A percentile compares a stretch with the other conserved stretches of the same genome.
Evolutionary conservation across 2,329 filamentous ascomycete species (phyloP).

Genomic region (Clarireedia hainanense): DNA sequence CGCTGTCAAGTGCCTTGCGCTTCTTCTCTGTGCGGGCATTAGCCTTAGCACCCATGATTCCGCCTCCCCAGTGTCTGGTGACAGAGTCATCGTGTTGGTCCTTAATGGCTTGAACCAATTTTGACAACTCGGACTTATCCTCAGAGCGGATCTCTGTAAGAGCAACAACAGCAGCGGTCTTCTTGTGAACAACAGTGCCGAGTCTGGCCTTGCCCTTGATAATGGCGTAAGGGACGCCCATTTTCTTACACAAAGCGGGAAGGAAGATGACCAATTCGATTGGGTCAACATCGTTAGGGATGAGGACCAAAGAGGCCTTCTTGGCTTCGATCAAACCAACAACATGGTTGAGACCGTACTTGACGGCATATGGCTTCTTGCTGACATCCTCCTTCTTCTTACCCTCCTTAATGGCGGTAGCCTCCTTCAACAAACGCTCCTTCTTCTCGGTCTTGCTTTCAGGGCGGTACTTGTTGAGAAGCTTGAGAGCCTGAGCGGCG

Average conservation of each 20-base stretch:
- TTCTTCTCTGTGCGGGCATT: constrained; percentile 58
- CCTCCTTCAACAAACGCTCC: constrained; percentile 97
- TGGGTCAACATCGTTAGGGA: constrained; percentile 98
- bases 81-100: constrained; percentile 93
- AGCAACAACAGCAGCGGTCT: constrained; percentile 95
- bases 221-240: constrained; percentile 98
- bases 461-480: constrained; percentile 99
- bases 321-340: constrained; percentile 98
- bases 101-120: constrained; percentile 94
- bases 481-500: constrained; percentile 94
- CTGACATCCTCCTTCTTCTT: constrained; percentile 99
- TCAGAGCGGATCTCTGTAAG: constrained; percentile 94
- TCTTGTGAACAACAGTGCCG: constrained; percentile 99
- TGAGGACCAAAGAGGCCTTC: constrained; percentile 97
- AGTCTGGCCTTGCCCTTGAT: constrained; percentile 99
- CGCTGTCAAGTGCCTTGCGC: constrained; percentile 81
- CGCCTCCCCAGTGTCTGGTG: constrained; percentile 95
- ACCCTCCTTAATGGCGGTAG: constrained; percentile 92
- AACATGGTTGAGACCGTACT: constrained; percentile 99
- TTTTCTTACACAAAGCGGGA: constrained; percentile 98
- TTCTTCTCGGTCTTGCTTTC: constrained; percentile 99
- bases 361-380: constrained; percentile 99
- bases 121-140: constrained; percentile 97
- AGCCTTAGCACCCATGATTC: constrained; percentile 98
- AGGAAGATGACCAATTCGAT: constrained; percentile 99